phyloP scores from a whole-genome alignment of 2,329 filamentous ascomycete species.

The Aspergillus ibericus region DNA sequence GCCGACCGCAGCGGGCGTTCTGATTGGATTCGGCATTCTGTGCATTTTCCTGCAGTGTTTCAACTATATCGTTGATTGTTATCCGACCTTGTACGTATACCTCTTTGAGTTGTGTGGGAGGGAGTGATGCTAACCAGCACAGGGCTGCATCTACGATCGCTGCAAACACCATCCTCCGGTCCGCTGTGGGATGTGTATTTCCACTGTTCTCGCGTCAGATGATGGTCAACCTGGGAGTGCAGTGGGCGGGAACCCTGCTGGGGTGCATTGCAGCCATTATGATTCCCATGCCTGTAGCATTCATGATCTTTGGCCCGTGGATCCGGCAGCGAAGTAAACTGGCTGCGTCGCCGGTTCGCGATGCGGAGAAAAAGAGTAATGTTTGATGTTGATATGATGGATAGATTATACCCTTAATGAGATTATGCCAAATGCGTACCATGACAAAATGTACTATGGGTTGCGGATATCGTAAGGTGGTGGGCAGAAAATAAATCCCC shows the following conservation, averaged over 20 bases:
- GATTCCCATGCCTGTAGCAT: slow-evolving; percentile 40
- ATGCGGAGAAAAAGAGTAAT: slow-evolving; percentile 11
- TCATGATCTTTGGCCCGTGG: slow-evolving; percentile 32
- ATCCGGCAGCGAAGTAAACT: slow-evolving; percentile 32
- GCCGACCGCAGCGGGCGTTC: slow-evolving; percentile 30
- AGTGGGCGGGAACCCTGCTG: slow-evolving; percentile 42
- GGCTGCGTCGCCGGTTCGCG: slow-evolving; percentile 18
- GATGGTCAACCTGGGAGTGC: slow-evolving; percentile 40
- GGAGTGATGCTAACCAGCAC: background rate
- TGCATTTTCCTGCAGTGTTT: slow-evolving; percentile 37
- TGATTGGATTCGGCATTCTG: slow-evolving; percentile 35
- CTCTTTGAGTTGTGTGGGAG: no score
- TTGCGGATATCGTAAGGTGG: no score
- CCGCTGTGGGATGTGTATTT: slow-evolving; percentile 38
- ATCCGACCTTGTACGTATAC: slow-evolving; percentile 39
- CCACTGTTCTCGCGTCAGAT: slow-evolving; percentile 42
- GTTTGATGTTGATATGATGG: background rate
- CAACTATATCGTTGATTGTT: slow-evolving; percentile 44
- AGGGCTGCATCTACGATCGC: slow-evolving; percentile 43
- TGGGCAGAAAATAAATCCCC: no score
- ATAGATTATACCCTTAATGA: background rate
- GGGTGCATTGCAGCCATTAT: slow-evolving; percentile 38
- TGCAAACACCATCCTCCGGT: slow-evolving; percentile 44
- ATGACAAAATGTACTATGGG: no score
- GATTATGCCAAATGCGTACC: background rate